A percentile compares a stretch with the other conserved stretches of the same genome.
Evolutionary conservation across 108 stramenopile species (phyloP).

Genomic region (Bacterosira constricta): DNA sequence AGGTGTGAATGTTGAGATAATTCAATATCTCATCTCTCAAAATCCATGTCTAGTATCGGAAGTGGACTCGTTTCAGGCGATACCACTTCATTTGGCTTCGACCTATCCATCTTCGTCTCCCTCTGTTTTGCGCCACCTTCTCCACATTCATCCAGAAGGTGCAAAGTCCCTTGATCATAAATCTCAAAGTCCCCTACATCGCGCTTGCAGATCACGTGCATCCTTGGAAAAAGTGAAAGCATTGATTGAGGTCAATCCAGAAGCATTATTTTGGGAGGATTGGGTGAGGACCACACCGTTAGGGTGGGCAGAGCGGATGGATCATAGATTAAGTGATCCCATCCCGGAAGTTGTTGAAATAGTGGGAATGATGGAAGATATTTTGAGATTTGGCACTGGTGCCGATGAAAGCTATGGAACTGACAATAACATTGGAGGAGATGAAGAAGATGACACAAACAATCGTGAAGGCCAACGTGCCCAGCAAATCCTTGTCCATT

Average conservation of each 20-base stretch:
- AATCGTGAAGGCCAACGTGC: conserved; percentile 14
- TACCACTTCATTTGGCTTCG: conserved; percentile 39
- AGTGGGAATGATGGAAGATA: conserved; percentile 24
- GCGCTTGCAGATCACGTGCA: conserved; percentile 36
- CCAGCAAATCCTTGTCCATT: conserved; percentile 12
- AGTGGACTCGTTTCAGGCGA: conserved; percentile 27
- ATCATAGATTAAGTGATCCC: conserved; percentile 34
- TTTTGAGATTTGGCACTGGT: conserved; percentile 1
- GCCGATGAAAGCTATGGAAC: not conserved
- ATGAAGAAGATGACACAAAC: not conserved
- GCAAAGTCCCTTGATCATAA: conserved; percentile 24
- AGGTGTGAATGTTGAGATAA: conserved; percentile 29
- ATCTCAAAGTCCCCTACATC: conserved; percentile 37
- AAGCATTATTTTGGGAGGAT: conserved; percentile 29
- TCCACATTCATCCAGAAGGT: conserved; percentile 23
- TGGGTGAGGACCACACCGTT: conserved; percentile 19
- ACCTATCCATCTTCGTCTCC: conserved; percentile 22
- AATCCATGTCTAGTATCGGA: conserved; percentile 13
- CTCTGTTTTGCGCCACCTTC: conserved; percentile 10
- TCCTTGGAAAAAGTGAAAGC: conserved; percentile 17
- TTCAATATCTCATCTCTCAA: conserved; percentile 16
- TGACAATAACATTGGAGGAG: not conserved
- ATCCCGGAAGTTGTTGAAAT: conserved; percentile 28
- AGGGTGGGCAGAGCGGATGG: conserved; percentile 26
- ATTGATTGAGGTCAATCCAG: conserved; percentile 22